Conservation (phyloP, 1,139 yeast genomes). For the Protomyces arabidopsidicola region DNA sequence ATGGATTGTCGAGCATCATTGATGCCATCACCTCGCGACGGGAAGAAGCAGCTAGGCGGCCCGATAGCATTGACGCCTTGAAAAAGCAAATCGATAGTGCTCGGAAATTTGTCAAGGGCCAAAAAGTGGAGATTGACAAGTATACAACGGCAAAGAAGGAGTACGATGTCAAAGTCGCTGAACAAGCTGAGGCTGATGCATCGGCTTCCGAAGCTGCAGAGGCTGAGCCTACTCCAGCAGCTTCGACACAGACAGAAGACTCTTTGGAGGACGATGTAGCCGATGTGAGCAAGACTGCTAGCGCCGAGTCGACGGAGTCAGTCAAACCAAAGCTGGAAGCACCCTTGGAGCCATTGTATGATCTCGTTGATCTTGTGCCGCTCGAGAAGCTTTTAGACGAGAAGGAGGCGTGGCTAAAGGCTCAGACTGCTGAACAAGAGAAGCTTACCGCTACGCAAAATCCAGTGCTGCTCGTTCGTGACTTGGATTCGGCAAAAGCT, state of each 20-base stretch:
- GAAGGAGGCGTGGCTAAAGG: slow-evolving; percentile 28
- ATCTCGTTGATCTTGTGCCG: slow-evolving; percentile 16
- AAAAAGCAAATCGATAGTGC: slow-evolving; percentile 33
- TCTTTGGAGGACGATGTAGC: slow-evolving; percentile 8
- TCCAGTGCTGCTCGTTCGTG: slow-evolving; percentile 8
- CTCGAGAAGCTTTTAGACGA: slow-evolving; percentile 16
- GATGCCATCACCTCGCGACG: slow-evolving; percentile 33
- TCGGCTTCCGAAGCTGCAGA: not conserved
- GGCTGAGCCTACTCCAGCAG: not conserved
- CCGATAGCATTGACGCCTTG: slow-evolving; percentile 13
- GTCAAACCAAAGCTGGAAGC: slow-evolving; percentile 1
- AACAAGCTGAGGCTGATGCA: not conserved
- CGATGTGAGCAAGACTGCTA: not conserved
- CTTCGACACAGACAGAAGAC: not conserved
- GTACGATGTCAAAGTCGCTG: slow-evolving; percentile 5
- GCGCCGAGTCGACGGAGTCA: not conserved
- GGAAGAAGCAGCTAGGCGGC: slow-evolving; percentile 28
- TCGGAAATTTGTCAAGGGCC: slow-evolving; percentile 31
- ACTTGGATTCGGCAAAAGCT: not conserved
- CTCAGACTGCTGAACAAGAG: slow-evolving; percentile 25
- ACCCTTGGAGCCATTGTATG: slow-evolving; percentile 27
- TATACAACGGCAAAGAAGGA: slow-evolving; percentile 10
- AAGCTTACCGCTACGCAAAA: slow-evolving; percentile 16
- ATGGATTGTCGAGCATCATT: slow-evolving; percentile 36
- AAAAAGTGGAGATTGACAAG: slow-evolving; percentile 23